These are phyloP conservation scores for Erythrophleum fordii DNA, from an alignment of 306 rosid species.

Conservation along the genomic window DNA sequence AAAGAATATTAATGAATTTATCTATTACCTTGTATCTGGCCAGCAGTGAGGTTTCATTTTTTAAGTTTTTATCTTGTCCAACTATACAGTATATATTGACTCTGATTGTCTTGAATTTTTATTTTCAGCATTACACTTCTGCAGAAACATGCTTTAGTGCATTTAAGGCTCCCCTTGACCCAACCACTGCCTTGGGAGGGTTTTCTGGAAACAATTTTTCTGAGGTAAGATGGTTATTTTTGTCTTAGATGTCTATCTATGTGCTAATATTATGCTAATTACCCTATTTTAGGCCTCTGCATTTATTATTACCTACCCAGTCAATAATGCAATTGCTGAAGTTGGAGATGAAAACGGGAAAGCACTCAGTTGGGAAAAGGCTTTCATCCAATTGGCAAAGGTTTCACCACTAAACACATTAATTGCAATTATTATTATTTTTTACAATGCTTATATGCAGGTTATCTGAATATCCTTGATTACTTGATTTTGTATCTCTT, in stretches of 20 bases:
- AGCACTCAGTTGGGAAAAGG: conserved; percentile 90
- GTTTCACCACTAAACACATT: conserved; percentile 51
- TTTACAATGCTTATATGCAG: conserved; percentile 32
- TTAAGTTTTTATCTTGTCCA: conserved; percentile 14
- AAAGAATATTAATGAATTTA: background rate
- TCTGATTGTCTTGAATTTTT: conserved; percentile 35
- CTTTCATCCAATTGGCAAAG: conserved; percentile 83
- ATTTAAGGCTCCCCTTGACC: conserved; percentile 96
- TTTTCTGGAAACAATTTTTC: conserved; percentile 86
- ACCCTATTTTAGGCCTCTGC: conserved; percentile 83
- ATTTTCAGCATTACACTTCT: conserved; percentile 79
- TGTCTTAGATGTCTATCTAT: conserved; percentile 24
- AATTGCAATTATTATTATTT: conserved; percentile 31
- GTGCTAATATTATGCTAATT: conserved; percentile 40
- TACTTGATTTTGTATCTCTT: conserved; percentile 19
- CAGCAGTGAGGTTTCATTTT: conserved; percentile 8
- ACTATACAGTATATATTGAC: conserved; percentile 29
- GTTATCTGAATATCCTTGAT: conserved; percentile 33
- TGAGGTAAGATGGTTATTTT: conserved; percentile 62
- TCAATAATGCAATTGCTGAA: conserved; percentile 76
- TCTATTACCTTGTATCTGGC: conserved; percentile 18
- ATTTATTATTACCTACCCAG: conserved; percentile 88
- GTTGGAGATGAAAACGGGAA: conserved; percentile 82
- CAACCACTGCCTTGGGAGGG: conserved; percentile 92
- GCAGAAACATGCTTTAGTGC: conserved; percentile 96